Evolutionary conservation across 495 filamentous ascomycete genomes (phyloP).

Genomic region (Chaetomium cochliodes): DNA sequence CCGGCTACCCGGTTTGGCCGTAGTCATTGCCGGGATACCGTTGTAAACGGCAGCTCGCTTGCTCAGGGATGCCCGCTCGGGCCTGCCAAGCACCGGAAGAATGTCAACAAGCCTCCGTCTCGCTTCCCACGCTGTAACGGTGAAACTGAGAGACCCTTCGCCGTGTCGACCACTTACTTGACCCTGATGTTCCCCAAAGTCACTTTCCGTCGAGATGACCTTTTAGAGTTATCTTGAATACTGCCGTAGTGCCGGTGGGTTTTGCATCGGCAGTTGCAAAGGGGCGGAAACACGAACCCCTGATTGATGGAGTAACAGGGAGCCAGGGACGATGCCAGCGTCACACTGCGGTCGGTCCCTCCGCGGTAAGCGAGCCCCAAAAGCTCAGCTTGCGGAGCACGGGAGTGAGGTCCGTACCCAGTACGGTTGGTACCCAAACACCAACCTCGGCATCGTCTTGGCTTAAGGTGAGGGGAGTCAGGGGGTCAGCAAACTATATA

Average conservation of each 20-base stretch:
- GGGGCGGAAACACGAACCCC: background rate
- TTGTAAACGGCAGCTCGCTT: background rate
- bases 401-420: background rate
- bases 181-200: too few relatives aligned
- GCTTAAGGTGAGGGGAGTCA: background rate
- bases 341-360: background rate
- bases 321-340: background rate
- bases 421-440: background rate
- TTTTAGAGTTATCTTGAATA: too few relatives aligned
- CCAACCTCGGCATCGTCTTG: background rate
- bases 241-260: background rate
- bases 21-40: background rate
- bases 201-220: too few relatives aligned
- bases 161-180: too few relatives aligned
- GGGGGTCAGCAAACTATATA: background rate
- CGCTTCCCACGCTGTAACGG: background rate
- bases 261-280: background rate
- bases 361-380: background rate
- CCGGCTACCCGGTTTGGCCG: constrained; percentile 5
- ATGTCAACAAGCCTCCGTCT: background rate
- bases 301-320: constrained; percentile 3
- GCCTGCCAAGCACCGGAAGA: background rate
- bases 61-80: background rate
- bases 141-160: background rate
- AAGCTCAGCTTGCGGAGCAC: background rate